These are phyloP conservation scores for Diaporthe helianthi DNA, from an alignment of 2,329 filamentous ascomycete species.

Conservation along the genomic window DNA sequence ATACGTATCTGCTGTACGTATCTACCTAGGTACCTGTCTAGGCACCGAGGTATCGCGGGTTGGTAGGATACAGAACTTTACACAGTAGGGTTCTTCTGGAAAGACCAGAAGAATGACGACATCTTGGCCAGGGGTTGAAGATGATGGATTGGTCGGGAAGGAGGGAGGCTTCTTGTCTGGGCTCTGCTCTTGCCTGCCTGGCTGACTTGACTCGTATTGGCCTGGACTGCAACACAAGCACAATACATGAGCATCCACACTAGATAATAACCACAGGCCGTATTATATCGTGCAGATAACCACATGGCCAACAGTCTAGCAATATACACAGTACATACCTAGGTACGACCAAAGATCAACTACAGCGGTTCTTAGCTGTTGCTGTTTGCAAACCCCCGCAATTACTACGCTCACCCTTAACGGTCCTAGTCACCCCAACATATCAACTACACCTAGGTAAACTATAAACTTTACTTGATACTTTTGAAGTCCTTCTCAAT, in stretches of 20 bases:
- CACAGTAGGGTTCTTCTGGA: neutral
- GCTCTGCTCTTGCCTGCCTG: neutral
- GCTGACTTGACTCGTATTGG: neutral
- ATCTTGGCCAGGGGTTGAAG: neutral
- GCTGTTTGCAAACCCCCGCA: no score
- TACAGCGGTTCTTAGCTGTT: no score
- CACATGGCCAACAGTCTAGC: neutral
- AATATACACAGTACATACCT: no score
- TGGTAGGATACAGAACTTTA: neutral
- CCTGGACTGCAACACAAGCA: conserved; percentile 5
- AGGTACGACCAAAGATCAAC: neutral
- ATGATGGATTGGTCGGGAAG: neutral
- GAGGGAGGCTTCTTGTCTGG: neutral
- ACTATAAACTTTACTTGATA: no score
- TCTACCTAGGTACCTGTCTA: neutral
- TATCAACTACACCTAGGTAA: no score
- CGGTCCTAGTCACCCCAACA: no score
- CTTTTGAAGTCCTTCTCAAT: no score
- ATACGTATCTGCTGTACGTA: neutral
- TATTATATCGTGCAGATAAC: neutral
- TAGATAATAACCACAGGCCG: conserved; percentile 10
- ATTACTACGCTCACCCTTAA: no score
- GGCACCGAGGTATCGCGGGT: neutral
- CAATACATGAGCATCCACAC: neutral
- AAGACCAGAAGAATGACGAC: conserved; percentile 7